phyloP scores from a whole-genome alignment of 768 basidiomycete genomes.

The Tulasnella sp. region DNA sequence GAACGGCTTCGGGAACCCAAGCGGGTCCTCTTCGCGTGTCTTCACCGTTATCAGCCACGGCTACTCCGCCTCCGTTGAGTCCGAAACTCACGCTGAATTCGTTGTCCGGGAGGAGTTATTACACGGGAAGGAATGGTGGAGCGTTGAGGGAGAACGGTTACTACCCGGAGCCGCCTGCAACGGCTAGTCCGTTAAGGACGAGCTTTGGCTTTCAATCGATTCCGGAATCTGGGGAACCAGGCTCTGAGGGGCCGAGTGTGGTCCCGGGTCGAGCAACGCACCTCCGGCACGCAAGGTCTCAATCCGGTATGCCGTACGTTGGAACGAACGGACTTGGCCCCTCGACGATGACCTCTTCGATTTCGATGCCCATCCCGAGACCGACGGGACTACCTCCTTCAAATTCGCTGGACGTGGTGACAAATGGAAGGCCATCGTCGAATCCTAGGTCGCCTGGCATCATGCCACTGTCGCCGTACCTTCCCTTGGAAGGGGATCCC shows the following conservation, averaged over 20 bases:
- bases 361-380: neutral
- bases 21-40: neutral
- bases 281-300: conserved; percentile 21
- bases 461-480: neutral
- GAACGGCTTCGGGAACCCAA: neutral
- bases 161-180: conserved; percentile 21
- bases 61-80: neutral
- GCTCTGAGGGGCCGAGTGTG: neutral
- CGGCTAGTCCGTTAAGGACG: conserved; percentile 15
- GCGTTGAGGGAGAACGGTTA: neutral
- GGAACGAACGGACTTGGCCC: neutral
- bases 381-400: neutral
- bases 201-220: conserved; percentile 16
- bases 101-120: neutral
- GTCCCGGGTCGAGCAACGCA: neutral
- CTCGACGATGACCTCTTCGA: neutral
- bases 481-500: neutral
- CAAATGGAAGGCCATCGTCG: neutral
- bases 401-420: neutral
- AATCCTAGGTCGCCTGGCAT: neutral
- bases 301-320: neutral
- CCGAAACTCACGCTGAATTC: conserved; percentile 4
- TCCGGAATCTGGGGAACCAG: conserved; percentile 4
- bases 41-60: neutral
- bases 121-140: neutral